Evolutionary conservation across 2,329 filamentous ascomycete genomes (phyloP).

Genomic region (Colletotrichum lindemuthianum): DNA sequence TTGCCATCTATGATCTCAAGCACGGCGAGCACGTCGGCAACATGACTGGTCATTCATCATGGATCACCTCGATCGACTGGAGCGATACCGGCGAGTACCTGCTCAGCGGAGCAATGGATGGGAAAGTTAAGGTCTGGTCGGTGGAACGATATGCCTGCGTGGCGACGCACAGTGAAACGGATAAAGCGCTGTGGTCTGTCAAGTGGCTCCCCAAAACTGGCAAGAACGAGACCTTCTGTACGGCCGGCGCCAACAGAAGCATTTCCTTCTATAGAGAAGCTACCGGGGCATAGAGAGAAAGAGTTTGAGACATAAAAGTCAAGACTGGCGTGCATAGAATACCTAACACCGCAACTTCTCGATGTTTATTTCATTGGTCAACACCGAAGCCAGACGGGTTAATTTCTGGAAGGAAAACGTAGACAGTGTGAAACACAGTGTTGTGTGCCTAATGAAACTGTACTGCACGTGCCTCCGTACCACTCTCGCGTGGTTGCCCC

Average conservation of each 20-base stretch:
- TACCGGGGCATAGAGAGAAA: constrained; percentile 59
- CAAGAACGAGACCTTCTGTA: constrained; percentile 79
- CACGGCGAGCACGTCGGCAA: constrained; percentile 94
- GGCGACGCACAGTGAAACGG: constrained; percentile 91
- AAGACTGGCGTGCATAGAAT: background rate
- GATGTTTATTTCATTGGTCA: background rate
- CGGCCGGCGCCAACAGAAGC: constrained; percentile 79
- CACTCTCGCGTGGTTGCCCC: constrained; percentile 62
- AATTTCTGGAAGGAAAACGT: constrained; percentile 1
- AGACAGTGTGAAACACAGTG: background rate
- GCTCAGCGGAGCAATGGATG: constrained; percentile 87
- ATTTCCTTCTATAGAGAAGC: constrained; percentile 88
- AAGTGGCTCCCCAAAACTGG: constrained; percentile 82
- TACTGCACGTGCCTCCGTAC: constrained; percentile 61
- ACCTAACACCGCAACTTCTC: constrained; percentile 8
- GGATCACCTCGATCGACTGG: constrained; percentile 94
- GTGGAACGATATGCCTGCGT: constrained; percentile 86
- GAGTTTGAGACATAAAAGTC: background rate
- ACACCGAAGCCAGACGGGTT: constrained; percentile 6
- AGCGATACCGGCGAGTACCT: constrained; percentile 92
- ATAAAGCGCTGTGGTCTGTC: constrained; percentile 84
- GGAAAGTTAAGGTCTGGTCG: constrained; percentile 96
- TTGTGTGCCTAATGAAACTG: background rate
- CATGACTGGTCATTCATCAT: constrained; percentile 80
- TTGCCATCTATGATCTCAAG: constrained; percentile 90